Evolutionary conservation across 2,329 filamentous ascomycete genomes (phyloP), one percentile per base, ranked within the genome.

Genomic region (Mariannaea elegans): DNA sequence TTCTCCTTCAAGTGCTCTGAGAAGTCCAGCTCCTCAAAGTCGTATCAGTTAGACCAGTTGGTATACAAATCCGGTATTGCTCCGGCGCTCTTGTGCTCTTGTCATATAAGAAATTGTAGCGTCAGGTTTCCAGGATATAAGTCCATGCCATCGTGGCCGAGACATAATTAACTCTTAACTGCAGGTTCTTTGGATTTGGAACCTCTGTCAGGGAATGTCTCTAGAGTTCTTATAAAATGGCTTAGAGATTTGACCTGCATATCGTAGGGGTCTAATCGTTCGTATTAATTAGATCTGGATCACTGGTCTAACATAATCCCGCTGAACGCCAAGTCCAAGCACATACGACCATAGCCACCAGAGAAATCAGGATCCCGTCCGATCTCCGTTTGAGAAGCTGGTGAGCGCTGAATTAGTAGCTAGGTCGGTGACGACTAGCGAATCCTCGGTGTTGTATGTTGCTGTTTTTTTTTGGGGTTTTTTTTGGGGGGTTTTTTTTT

Each of bases 371-470:
- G 38, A 42, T 42, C 38, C 38, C 38, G 38, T 42, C 38, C 19
- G 38, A 42, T 42, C 38, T 42, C 38, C 38, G 6, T 21, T 42
- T 8, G 38, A 42, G 16, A 42, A 42, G 18, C 38, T 42, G 38
- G 19, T 21, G 38, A 42, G 38, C 19, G 38, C 38, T 42, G n/a
- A n/a, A n/a, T n/a, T n/a, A n/a, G n/a, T n/a, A n/a, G n/a, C n/a
- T n/a, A n/a, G n/a, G n/a, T n/a, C 38, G 38, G 38, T 42, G 38
- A 23, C 38, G 38, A 42, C 38, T 23, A 10, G 38, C 38, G 38
- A 42, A 42, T 42, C 38, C 38, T 42, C 19, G 18, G 38, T 42
- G 38, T 42, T 42, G 38, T 42, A 42, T n/a, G n/a, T n/a, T n/a
- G n/a, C n/a, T 42, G 38, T 42, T 39, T 42, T 42, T 10, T 42